These are phyloP conservation scores for Schoenoplectus tabernaemontani DNA, from an alignment of 202 grass and related monocot species.

Conservation along the genomic window DNA sequence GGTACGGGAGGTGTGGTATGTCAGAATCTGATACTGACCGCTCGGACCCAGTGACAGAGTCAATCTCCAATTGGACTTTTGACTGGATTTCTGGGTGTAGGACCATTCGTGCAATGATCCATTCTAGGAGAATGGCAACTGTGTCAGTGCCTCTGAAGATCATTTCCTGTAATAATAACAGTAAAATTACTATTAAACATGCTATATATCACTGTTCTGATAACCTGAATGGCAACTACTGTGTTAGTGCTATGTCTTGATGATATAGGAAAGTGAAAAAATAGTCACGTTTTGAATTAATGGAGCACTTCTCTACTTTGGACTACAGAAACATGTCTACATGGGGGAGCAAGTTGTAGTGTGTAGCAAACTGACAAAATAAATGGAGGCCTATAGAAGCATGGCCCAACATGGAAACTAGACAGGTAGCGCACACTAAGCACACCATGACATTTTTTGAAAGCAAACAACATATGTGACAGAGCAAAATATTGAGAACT, in stretches of 20 bases:
- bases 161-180: conserved; percentile 47
- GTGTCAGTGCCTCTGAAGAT: conserved; percentile 79
- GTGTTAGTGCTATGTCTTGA: not conserved
- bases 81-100: conserved; percentile 60
- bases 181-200: not conserved
- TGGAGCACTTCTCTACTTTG: not conserved
- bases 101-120: conserved; percentile 78
- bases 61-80: conserved; percentile 51
- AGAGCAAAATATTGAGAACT: not conserved
- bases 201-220: not conserved
- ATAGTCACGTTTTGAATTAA: too few relatives aligned
- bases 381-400: not conserved
- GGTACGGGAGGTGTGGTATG: conserved; percentile 43
- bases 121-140: conserved; percentile 78
- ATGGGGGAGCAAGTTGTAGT: not conserved
- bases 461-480: conserved; percentile 9
- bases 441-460: conserved; percentile 6
- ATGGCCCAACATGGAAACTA: conserved; percentile 20
- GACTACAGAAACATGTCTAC: too few relatives aligned
- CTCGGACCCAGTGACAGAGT: conserved; percentile 31
- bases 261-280: not conserved
- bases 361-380: conserved; percentile 8
- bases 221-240: not conserved
- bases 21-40: conserved; percentile 38
- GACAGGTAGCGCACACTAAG: conserved; percentile 26